phyloP scores from a whole-genome alignment of 1,284 basidiomycete species.

The Phenoliferia sp. region DNA sequence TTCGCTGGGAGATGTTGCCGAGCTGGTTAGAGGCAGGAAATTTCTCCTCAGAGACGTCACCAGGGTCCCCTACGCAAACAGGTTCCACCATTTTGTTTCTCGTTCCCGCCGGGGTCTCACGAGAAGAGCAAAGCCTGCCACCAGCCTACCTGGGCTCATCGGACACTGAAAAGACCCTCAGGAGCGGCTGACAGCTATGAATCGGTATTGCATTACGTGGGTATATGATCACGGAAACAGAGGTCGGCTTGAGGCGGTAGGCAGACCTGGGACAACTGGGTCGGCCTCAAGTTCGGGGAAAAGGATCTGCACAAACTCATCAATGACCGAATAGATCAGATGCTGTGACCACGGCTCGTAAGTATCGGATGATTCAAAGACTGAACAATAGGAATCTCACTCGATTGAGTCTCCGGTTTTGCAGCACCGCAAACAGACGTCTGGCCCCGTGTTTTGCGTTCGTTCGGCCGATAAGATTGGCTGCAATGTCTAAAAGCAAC shows the following conservation, averaged over 20 bases:
- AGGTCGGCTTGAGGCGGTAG: neutral
- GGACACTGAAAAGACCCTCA: too few species aligned
- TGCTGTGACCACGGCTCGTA: neutral
- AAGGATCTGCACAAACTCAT: neutral
- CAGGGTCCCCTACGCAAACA: too few species aligned
- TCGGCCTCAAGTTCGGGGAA: neutral
- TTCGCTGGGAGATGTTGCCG: too few species aligned
- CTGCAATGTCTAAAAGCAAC: slow-evolving; percentile 91
- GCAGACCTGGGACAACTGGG: neutral
- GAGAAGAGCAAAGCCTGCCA: too few species aligned
- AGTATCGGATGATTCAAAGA: rapidly evolving
- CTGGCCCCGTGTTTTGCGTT: slow-evolving; percentile 88
- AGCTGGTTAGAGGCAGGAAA: too few species aligned
- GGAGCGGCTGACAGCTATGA: too few species aligned
- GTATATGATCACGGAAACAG: neutral
- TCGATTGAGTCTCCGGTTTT: slow-evolving; percentile 78
- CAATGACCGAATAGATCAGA: neutral
- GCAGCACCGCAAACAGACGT: slow-evolving; percentile 82
- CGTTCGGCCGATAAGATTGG: slow-evolving; percentile 91
- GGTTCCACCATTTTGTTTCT: too few species aligned
- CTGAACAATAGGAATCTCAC: neutral
- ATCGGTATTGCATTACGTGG: too few species aligned
- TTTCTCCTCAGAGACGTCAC: too few species aligned
- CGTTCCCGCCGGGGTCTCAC: too few species aligned
- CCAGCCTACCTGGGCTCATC: too few species aligned